A percentile compares a stretch with the other conserved stretches of the same genome.
Evolutionary conservation across 768 basidiomycete species (phyloP).

Genomic region (Filobasidium floriforme): DNA sequence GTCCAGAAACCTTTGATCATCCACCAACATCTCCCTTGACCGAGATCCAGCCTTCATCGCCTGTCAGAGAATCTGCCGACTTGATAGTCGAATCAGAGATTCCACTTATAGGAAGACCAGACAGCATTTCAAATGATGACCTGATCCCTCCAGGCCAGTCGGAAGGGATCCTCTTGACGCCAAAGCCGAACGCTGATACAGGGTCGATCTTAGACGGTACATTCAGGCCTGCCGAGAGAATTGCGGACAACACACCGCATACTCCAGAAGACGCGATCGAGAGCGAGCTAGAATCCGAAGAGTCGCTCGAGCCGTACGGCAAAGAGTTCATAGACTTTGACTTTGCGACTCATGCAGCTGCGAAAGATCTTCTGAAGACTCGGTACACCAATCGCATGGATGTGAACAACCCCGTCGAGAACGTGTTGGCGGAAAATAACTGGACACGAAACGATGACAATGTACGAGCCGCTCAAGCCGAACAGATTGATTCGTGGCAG

Average conservation of each 20-base stretch:
- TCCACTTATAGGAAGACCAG: no score
- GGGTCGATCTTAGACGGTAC: no score
- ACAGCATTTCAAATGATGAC: no score
- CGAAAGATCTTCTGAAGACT: neutral
- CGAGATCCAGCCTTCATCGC: conserved; percentile 1
- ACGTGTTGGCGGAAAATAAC: neutral
- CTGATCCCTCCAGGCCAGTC: no score
- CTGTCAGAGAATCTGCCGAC: neutral
- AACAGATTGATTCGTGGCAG: conserved; percentile 3
- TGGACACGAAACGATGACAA: neutral
- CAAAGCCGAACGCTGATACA: no score
- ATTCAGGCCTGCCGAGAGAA: no score
- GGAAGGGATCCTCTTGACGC: no score
- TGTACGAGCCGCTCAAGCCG: neutral
- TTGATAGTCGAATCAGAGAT: no score
- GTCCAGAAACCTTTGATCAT: neutral
- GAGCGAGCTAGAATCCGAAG: neutral
- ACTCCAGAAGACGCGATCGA: neutral
- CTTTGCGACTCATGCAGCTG: neutral
- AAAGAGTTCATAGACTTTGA: conserved; percentile 7
- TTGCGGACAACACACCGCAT: no score
- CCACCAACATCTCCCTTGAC: neutral
- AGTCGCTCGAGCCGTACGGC: neutral
- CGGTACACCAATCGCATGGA: neutral
- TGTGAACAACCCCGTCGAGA: neutral